Evolutionary conservation across 805 yeast genomes (phyloP).

Genomic region (Nakazawaea pomicola): DNA sequence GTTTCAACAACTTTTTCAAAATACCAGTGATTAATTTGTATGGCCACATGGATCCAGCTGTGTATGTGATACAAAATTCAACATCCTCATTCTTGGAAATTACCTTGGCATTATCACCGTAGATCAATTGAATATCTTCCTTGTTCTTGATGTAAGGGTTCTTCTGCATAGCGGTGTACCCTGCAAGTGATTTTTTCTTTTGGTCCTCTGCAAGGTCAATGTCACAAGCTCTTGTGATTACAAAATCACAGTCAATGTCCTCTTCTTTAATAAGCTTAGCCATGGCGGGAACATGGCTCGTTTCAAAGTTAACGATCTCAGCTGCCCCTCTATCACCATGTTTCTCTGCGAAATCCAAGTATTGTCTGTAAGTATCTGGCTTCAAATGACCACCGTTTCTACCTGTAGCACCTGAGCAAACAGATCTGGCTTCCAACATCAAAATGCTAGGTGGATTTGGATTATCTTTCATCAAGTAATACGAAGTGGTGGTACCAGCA

Average conservation of each 20-base stretch:
- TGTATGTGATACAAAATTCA: slow-evolving; percentile 28
- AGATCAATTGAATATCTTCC: slow-evolving; percentile 26
- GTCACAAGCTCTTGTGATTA: slow-evolving; percentile 25
- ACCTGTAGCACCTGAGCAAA: slow-evolving; percentile 38
- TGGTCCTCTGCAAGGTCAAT: slow-evolving; percentile 18
- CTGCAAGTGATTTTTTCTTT: slow-evolving; percentile 15
- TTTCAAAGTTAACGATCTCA: slow-evolving; percentile 30
- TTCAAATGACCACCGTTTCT: slow-evolving; percentile 42
- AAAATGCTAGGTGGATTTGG: slow-evolving; percentile 13
- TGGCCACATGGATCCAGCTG: slow-evolving; percentile 42
- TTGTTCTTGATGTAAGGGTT: slow-evolving; percentile 27
- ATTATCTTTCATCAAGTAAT: slow-evolving; percentile 25
- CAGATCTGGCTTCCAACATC: slow-evolving; percentile 37
- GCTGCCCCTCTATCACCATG: slow-evolving; percentile 23
- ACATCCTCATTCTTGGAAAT: slow-evolving; percentile 25
- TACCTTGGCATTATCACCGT: slow-evolving; percentile 26
- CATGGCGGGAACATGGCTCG: slow-evolving; percentile 25
- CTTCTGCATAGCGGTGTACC: slow-evolving; percentile 18
- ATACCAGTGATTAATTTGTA: slow-evolving; percentile 33
- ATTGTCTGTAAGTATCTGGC: slow-evolving; percentile 23
- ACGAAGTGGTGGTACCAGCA: slow-evolving; percentile 38
- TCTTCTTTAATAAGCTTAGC: slow-evolving; percentile 24
- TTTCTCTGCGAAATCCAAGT: slow-evolving; percentile 6
- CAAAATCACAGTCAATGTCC: slow-evolving; percentile 26
- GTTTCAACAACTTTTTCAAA: slow-evolving; percentile 24